phyloP scores from a whole-genome alignment of 1,139 yeast species.

The Kodamaea derodonti region DNA sequence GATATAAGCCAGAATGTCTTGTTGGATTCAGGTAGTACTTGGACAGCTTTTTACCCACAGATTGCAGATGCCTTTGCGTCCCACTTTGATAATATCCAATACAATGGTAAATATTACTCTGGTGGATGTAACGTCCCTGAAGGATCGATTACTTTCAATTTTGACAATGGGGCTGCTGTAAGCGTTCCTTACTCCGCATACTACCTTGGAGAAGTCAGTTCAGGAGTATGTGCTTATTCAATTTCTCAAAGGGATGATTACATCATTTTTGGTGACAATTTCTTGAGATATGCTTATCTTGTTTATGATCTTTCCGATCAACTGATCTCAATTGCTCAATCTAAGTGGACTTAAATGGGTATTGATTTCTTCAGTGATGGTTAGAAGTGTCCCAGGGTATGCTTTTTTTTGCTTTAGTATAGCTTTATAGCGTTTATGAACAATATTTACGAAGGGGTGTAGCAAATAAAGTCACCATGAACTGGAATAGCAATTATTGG shows the following conservation, averaged over 20 bases:
- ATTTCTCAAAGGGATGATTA: background rate
- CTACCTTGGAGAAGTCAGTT: conserved; percentile 3
- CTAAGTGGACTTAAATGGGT: conserved; percentile 1
- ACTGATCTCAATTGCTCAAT: conserved; percentile 24
- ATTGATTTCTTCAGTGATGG: no score
- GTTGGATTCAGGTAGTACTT: conserved; percentile 68
- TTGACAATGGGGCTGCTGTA: background rate
- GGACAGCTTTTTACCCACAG: conserved; percentile 47
- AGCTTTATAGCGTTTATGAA: no score
- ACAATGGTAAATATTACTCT: conserved; percentile 2
- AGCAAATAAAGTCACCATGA: no score
- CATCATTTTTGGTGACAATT: conserved; percentile 24
- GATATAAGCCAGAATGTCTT: conserved; percentile 37
- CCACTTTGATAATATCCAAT: background rate
- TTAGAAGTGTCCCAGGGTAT: no score
- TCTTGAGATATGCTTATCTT: conserved; percentile 27
- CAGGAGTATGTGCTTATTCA: conserved; percentile 4
- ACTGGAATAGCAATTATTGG: no score
- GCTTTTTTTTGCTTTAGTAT: no score
- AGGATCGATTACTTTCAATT: background rate
- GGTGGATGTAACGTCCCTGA: conserved; percentile 3
- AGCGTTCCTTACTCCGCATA: background rate
- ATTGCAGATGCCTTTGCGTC: conserved; percentile 36
- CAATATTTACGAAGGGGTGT: no score
- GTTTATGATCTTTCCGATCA: conserved; percentile 25